phyloP scores from a whole-genome alignment of 2,329 filamentous ascomycete genomes.

The Diaporthe eres region DNA sequence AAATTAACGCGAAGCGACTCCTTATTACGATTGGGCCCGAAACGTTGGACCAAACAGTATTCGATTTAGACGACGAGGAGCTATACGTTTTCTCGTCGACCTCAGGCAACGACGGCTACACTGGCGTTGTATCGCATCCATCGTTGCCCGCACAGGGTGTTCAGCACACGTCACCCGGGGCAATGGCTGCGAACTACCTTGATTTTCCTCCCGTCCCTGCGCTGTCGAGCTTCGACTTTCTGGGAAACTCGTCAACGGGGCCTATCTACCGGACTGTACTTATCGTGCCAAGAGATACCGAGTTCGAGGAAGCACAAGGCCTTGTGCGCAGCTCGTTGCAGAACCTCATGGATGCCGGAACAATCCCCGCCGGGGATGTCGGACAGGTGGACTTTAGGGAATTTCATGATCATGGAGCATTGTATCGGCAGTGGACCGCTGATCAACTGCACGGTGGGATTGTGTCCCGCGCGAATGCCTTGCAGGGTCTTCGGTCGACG shows the following conservation, averaged over 20 bases:
- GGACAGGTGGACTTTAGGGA: background rate
- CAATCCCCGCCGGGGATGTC: background rate
- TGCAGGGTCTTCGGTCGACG: slow-evolving; percentile 19
- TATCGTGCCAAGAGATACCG: background rate
- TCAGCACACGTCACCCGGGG: background rate
- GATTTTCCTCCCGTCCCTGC: background rate
- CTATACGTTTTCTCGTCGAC: background rate
- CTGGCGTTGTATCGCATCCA: slow-evolving; percentile 10
- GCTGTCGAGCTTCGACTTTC: background rate
- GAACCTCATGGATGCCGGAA: slow-evolving; percentile 14
- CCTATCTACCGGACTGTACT: slow-evolving; percentile 6
- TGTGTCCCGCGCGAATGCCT: background rate
- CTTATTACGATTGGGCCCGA: slow-evolving; percentile 1
- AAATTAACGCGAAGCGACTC: slow-evolving; percentile 3
- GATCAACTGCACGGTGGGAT: slow-evolving; percentile 9
- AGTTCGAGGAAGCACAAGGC: background rate
- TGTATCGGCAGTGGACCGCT: slow-evolving; percentile 4
- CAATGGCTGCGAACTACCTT: background rate
- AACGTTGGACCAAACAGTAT: background rate
- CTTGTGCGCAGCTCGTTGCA: slow-evolving; percentile 12
- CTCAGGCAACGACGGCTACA: background rate
- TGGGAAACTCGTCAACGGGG: background rate
- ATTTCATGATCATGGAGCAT: background rate
- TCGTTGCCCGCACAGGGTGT: background rate
- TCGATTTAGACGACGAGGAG: slow-evolving; percentile 3